Percentiles rank a stretch among this genome's conserved stretches.
Evolutionary conservation across 345 rosid genomes (phyloP).

Genomic region (Abelmoschus esculentus): DNA sequence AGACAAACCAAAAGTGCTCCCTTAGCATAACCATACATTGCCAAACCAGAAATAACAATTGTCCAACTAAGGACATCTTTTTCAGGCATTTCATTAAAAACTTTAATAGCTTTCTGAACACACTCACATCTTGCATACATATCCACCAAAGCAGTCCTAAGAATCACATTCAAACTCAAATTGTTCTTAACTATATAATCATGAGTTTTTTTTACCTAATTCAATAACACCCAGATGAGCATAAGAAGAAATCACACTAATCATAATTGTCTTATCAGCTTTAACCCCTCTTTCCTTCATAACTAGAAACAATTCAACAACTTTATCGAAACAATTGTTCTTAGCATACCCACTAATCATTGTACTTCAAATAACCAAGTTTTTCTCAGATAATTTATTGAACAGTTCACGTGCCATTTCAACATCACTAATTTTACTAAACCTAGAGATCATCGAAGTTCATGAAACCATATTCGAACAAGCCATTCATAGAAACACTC

Average conservation of each 20-base stretch:
- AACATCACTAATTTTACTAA: slow-evolving; percentile 33
- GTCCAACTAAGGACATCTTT: slow-evolving; percentile 64
- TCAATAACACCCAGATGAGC: slow-evolving; percentile 61
- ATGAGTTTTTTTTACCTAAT: slow-evolving; percentile 46
- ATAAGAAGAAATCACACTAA: slow-evolving; percentile 57
- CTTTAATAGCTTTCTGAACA: slow-evolving; percentile 39
- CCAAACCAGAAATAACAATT: slow-evolving; percentile 56
- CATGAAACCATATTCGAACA: slow-evolving; percentile 55
- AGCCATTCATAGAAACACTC: slow-evolving; percentile 9
- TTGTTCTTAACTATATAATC: slow-evolving; percentile 37
- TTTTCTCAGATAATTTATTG: no score
- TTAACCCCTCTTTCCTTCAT: no score
- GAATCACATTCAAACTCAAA: slow-evolving; percentile 39
- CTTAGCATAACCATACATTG: slow-evolving; percentile 49
- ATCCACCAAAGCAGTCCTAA: slow-evolving; percentile 58
- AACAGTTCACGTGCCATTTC: slow-evolving; percentile 30
- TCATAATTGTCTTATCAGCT: slow-evolving; percentile 64
- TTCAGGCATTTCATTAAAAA: slow-evolving; percentile 41
- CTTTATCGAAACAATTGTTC: no score
- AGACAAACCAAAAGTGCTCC: slow-evolving; percentile 41
- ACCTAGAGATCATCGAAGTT: slow-evolving; percentile 59
- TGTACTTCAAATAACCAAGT: no score
- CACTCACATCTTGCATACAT: slow-evolving; percentile 73
- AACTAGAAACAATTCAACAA: no score
- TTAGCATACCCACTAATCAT: no score